Evolutionary conservation across 225 moss, liverwort and hornwort species (phyloP).

Genomic region (Marchantia polymorpha): DNA sequence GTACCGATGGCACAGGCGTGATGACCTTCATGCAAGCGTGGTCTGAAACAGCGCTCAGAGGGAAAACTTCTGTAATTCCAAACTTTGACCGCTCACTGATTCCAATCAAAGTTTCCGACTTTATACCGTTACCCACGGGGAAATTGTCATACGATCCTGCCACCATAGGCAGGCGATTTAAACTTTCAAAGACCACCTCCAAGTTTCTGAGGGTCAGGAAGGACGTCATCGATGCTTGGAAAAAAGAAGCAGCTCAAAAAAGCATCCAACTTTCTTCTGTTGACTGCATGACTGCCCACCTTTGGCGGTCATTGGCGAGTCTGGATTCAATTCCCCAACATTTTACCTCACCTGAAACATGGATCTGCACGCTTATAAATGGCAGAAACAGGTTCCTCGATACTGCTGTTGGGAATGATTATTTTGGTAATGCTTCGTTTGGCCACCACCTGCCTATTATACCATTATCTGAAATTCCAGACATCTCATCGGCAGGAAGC

Average conservation of each 20-base stretch:
- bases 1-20: conserved; percentile 21
- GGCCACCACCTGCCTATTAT: background rate
- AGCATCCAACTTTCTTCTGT: conserved; percentile 3
- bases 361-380: background rate
- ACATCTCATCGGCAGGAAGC: background rate
- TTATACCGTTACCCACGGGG: background rate
- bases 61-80: conserved; percentile 17
- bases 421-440: background rate
- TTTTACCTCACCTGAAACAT: background rate
- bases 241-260: conserved; percentile 15
- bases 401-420: background rate
- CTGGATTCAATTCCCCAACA: background rate
- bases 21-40: conserved; percentile 26
- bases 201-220: conserved; percentile 13
- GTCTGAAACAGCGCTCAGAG: conserved; percentile 12
- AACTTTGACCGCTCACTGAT: conserved; percentile 12
- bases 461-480: background rate
- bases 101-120: background rate
- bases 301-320: conserved; percentile 9
- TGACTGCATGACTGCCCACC: conserved; percentile 20
- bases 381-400: conserved; percentile 13
- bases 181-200: background rate
- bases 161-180: too few species aligned
- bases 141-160: background rate
- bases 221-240: conserved; percentile 7